Percentiles rank a stretch among this genome's conserved stretches.
phyloP scores from a whole-genome alignment of 805 yeast species.

The Yarrowia osloensis region DNA sequence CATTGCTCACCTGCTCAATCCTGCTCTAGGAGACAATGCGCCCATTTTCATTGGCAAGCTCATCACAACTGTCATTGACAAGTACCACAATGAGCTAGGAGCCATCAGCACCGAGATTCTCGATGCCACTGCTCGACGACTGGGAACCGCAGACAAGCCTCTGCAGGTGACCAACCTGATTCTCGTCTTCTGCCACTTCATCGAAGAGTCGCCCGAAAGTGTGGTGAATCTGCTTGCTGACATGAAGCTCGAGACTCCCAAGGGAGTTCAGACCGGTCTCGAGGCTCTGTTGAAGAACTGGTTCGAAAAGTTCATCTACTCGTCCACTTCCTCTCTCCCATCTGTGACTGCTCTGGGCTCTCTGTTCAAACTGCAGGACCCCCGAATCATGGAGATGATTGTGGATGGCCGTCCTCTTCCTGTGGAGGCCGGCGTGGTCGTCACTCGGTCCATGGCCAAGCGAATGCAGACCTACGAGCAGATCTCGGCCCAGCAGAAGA shows the following conservation, averaged over 20 bases:
- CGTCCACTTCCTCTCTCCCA: slow-evolving; percentile 33
- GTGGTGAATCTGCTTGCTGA: slow-evolving; percentile 62
- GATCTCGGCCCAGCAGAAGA: slow-evolving; percentile 69
- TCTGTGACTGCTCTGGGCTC: slow-evolving; percentile 71
- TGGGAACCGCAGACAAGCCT: slow-evolving; percentile 65
- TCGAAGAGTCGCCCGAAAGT: slow-evolving; percentile 60
- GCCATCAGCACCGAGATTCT: slow-evolving; percentile 57
- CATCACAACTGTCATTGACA: slow-evolving; percentile 59
- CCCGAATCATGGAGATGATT: slow-evolving; percentile 50
- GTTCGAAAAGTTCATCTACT: slow-evolving; percentile 52
- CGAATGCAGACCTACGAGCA: slow-evolving; percentile 51
- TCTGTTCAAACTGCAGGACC: slow-evolving; percentile 61
- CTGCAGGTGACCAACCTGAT: slow-evolving; percentile 76
- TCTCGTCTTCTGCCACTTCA: slow-evolving; percentile 71
- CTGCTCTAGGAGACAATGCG: slow-evolving; percentile 74
- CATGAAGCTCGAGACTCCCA: slow-evolving; percentile 38
- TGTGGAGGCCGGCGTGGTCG: slow-evolving; percentile 59
- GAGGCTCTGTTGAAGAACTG: slow-evolving; percentile 69
- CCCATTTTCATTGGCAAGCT: slow-evolving; percentile 76
- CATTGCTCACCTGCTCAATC: slow-evolving; percentile 68
- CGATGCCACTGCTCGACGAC: slow-evolving; percentile 68
- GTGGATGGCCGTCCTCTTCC: slow-evolving; percentile 82
- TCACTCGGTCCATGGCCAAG: slow-evolving; percentile 84
- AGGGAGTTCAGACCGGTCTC: slow-evolving; percentile 40
- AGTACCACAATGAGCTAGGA: slow-evolving; percentile 48